Base-by-base conservation (phyloP, 495 filamentous ascomycete genomes). In the Penicillium dipodomyicola region DNA sequence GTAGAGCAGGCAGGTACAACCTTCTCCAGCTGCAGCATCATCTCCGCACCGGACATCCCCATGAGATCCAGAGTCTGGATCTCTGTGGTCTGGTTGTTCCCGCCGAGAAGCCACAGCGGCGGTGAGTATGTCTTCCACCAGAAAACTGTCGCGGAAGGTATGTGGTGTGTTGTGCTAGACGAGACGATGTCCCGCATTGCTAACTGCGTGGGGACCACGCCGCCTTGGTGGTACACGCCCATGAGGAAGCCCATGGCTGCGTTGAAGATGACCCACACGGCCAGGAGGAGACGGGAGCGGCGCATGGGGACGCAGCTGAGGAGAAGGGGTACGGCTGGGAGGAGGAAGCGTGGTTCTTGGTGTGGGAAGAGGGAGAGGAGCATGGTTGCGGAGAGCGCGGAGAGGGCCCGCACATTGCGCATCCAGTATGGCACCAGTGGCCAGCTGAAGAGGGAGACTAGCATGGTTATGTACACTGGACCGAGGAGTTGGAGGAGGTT, bases 61-160 rank as follows among this genome's bases (percentile, higher is more conserved):
- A 96, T 97, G 23, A 97, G 73, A 65, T 96, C 90, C 12, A 72
- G 72, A 0, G 91, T 96, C n/a, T 71, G 73, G 44, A 93, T 72
- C 12, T 70, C 66, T 14, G 83, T 73, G 56, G 57, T n/a, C 20
- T 29, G 30, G 27, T 54, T 25, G 63, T 87, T 87, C 9, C 87
- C 82, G 54, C 92, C 91, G 23, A 97, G 77, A 17, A 98, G 78
- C 92, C 94, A 97, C 20, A 88, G 85, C 0, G 94, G 94, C 7
- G 94, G 94, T 60, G 86, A 89, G 70, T 98, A 98, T 0, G 95
- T 97, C 65, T 96, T 96, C 94, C 94, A 98, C 92, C 92, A 98
- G 51, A 96, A 79, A 4, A 89, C 88, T 11, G 67, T 70, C 12
- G 87, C 79, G 5, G 81, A 82, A n/a, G 84, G 81, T 50, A 56